Evolutionary conservation across 129 eudicot genomes (phyloP).

Genomic region (Logfia minima): DNA sequence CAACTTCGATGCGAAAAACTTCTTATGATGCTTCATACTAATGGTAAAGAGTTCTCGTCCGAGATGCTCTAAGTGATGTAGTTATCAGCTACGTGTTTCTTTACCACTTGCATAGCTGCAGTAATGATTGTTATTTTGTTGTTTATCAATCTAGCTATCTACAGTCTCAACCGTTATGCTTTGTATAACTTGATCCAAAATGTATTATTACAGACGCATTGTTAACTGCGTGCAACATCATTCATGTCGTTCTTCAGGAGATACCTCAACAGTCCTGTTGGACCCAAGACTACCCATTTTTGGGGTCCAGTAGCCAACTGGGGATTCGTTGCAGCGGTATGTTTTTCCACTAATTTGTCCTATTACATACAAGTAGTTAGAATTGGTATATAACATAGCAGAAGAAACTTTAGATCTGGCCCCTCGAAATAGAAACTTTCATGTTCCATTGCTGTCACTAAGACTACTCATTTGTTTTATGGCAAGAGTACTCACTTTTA

Average conservation of each 20-base stretch:
- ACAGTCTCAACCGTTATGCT: neutral
- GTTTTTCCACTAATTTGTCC: conserved; percentile 20
- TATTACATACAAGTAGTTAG: neutral
- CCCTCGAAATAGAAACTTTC: too few species aligned
- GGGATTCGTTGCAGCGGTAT: conserved; percentile 88
- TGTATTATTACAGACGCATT: conserved; percentile 23
- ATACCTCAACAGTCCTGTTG: conserved; percentile 81
- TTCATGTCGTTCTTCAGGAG: conserved; percentile 72
- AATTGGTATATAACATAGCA: neutral
- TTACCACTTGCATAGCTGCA: too few species aligned
- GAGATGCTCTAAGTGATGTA: too few species aligned
- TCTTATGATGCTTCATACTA: too few species aligned
- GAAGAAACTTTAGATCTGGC: too few species aligned
- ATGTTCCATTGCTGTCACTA: neutral
- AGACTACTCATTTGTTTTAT: neutral
- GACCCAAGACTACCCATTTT: conserved; percentile 92
- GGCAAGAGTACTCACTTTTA: neutral
- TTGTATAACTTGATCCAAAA: neutral
- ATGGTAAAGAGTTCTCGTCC: too few species aligned
- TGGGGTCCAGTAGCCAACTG: conserved; percentile 97
- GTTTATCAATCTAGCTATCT: too few species aligned
- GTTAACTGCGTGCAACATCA: conserved; percentile 6
- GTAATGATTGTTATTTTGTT: too few species aligned
- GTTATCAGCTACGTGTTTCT: too few species aligned
- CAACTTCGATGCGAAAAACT: too few species aligned